A percentile compares a stretch with the other conserved stretches of the same genome.
phyloP scores from a whole-genome alignment of 306 rosid species.

The Quercus aquifolioides region DNA sequence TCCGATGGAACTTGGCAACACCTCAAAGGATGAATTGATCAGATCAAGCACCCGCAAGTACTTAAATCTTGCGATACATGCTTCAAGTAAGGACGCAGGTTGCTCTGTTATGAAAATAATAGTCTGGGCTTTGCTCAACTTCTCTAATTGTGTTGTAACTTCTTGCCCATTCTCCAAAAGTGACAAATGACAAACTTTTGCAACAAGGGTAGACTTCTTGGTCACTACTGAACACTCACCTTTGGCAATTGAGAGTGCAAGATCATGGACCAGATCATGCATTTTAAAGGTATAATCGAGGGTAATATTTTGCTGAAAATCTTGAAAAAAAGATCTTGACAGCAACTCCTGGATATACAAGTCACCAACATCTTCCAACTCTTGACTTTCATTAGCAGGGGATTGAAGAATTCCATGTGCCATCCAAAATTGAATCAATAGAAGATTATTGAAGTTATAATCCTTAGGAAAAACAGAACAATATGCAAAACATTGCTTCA shows the following conservation, averaged over 20 bases:
- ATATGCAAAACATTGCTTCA: conserved; percentile 31
- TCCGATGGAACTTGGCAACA: too few relatives aligned
- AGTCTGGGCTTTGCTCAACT: too few relatives aligned
- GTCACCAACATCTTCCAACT: conserved; percentile 11
- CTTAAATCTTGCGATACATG: too few relatives aligned
- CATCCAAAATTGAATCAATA: conserved; percentile 9
- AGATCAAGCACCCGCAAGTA: too few relatives aligned
- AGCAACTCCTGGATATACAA: conserved; percentile 14
- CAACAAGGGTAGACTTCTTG: too few relatives aligned
- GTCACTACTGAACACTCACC: too few relatives aligned
- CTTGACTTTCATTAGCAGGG: neutral
- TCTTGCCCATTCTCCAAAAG: too few relatives aligned
- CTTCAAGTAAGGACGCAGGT: too few relatives aligned
- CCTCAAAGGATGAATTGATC: rapidly evolving
- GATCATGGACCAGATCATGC: conserved; percentile 4
- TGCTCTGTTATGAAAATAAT: too few relatives aligned
- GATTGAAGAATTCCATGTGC: conserved; percentile 30
- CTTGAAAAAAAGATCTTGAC: conserved; percentile 29
- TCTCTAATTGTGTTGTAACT: too few relatives aligned
- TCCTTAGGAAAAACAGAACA: conserved; percentile 21
- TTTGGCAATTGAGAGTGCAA: too few relatives aligned
- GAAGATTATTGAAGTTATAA: neutral
- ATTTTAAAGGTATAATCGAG: neutral
- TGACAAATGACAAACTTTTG: too few relatives aligned
- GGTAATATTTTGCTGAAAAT: neutral